phyloP scores from a whole-genome alignment of 352 stramenopile genomes.

The Phytophthora sp. region DNA sequence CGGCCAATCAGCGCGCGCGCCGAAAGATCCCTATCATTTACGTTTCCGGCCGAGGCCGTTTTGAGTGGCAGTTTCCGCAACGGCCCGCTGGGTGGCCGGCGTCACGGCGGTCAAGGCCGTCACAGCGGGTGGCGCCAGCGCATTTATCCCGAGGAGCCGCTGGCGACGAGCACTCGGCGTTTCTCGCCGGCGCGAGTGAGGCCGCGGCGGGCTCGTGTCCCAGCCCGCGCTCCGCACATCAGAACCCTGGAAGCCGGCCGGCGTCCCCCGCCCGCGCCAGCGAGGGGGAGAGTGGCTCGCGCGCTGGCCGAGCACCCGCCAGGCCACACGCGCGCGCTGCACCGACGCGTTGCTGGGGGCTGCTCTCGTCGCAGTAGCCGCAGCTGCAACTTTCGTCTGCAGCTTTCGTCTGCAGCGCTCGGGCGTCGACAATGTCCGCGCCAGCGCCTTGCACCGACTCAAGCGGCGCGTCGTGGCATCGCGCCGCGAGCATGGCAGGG shows the following conservation, averaged over 20 bases:
- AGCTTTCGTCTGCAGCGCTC: background rate
- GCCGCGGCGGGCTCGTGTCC: conserved; percentile 6
- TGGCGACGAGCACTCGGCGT: conserved; percentile 6
- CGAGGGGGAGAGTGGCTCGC: background rate
- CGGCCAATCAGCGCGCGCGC: background rate
- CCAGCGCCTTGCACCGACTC: background rate
- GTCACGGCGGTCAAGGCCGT: background rate
- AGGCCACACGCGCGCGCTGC: background rate
- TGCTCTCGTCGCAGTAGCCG: no score
- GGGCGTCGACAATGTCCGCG: background rate
- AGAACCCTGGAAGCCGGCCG: background rate
- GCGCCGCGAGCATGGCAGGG: background rate
- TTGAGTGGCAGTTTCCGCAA: background rate
- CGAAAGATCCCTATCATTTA: conserved; percentile 24
- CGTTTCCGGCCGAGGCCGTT: conserved; percentile 6
- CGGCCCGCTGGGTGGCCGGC: background rate
- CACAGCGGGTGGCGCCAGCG: conserved; percentile 22
- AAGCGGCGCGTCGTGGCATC: background rate
- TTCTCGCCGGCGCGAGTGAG: conserved; percentile 7
- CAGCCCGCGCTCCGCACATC: background rate
- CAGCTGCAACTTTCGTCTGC: background rate
- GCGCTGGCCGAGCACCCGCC: background rate
- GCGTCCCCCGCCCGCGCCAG: background rate
- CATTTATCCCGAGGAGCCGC: conserved; percentile 16
- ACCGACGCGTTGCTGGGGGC: background rate